Evolutionary conservation across 1,139 yeast species (phyloP), one percentile per base, ranked within the genome.

Genomic region (Suhomyces taliae): DNA sequence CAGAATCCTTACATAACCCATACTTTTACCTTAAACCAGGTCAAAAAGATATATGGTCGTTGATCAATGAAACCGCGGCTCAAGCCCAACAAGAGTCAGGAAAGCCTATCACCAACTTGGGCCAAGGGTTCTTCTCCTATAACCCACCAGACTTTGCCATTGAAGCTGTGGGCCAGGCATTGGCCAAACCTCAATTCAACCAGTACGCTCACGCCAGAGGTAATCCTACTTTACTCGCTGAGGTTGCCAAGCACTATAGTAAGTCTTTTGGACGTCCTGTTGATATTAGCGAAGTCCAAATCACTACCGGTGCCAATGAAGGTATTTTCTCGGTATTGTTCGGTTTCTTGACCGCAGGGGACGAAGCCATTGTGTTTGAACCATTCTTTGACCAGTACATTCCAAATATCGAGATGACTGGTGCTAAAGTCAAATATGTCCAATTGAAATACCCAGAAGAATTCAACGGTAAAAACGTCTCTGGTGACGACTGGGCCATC

Each of bases 341-440:
- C 50, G 99, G 95, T 0, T 86, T 90, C 56, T 70, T 93, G 53
- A 80, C 88, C 42, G 81, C 84, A 1, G 98, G 95, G 14, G 99
- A 93, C 62, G 99, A 93, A 67, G 99, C 86, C 15, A 87, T 93
- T 66, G 97, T 93, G n/a, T 88, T 93, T 64, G 96, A 93, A 66
- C 99, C 99, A 2, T 93, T 90, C 65, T 93, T 93, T 63, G 99
- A 93, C 62, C 99, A 93, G 69, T 93, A 93, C 68, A 88, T 93
- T 53, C 83, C 97, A 43, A 93, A 93, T 68, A 87, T 93, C 60
- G 95, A 90, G 66, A 80, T 93, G 74, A 85, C 95, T 3, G 98
- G 98, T 27, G 99, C 96, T 36, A 87, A 82, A 58, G 90, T 89
- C 35, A 90, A 83, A 47, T 90, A 89, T 59, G 96, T 89, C 36